Evolutionary conservation across 2,329 filamentous ascomycete species (phyloP), one percentile per base, ranked within the genome.

Genomic region (Cercospora citrullina): DNA sequence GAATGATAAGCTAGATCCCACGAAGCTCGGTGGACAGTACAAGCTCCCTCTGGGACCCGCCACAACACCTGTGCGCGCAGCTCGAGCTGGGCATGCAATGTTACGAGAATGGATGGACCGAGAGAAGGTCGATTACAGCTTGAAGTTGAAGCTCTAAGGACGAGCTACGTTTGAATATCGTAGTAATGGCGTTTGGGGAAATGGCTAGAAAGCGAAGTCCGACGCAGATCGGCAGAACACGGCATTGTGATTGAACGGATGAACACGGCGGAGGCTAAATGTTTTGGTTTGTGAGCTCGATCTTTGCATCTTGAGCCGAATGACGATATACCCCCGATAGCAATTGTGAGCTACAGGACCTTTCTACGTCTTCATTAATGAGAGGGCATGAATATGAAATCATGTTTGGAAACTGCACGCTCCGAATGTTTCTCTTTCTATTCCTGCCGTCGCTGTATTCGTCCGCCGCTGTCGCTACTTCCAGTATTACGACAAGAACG

Each of bases 61-160:
- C 30, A 82, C 81, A 0, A 79, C 77, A 5, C 80, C 82, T 0
- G 72, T 83, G n/a, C 77, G 80, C 61, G 82, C 81, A 1, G 81
- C 83, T 1, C 73, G 82, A 0, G 81, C 83, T 42, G 82, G 80
- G 0, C 70, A 81, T 21, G 74, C 75, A 59, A 79, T 84, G 60
- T 69, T 84, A 18, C 69, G 70, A 23, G 82, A 84, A 72, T 84
- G 81, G 77, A 78, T 80, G 59, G 68, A 67, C 42, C 68, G 64
- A 64, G 69, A 74, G 23, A 64, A 67, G 31, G 14, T 75, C 12
- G 69, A 65, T 21, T 77, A 75, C 62, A 66, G 62, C 18, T 30
- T 74, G 69, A 70, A 72, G 65, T 66, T 77, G n/a, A 74, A 74
- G 71, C 66, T 75, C 53, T 65, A 51, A 64, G 61, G 33, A 28